Base-by-base conservation (phyloP, 106 monocot species). In the Apostasia ramifera region DNA sequence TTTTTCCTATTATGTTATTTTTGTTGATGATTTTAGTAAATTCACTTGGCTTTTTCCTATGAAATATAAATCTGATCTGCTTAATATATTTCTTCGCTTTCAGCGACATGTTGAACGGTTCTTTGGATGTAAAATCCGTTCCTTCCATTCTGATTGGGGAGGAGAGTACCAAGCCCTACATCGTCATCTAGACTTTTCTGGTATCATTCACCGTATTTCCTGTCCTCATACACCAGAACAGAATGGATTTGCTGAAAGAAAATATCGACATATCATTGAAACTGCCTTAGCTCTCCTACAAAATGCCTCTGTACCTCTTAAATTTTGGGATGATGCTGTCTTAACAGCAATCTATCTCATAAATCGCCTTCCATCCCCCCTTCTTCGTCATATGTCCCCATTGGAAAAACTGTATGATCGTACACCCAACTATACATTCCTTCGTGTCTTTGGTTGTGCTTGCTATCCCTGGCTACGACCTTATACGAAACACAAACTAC, bases 21-120 rank as follows among this genome's bases (percentile, higher is more conserved):
- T 73, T 62, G 37, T 72, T 0, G 72, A 72, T 61, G 72, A 53
- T n/a, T 72, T 10, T 53, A 62, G 15, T 11, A 51, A 52, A 11
- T 73, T 44, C 52, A 44, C 47, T 15, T 73, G 56, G 65, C 5
- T 66, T 1, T 65, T 9, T 65, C 55, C 50, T 12, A 3, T 57
- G 5, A 1, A 1, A 1, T 13, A 55, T 11, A 13, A 57, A 41
- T 66, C 46, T 39, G 38, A 66, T 9, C 57, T 74, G 1, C 47
- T 40, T 26, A 1, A 8, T 66, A 40, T 38, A 8, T 74, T 74
- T 47, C 1, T 38, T 46, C 6, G 1, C 4, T 66, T 74, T 58
- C 4, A 66, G 39, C 0, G 2, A 0, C 10, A 37, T 37, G 55
- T 74, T 49, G 74, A 74, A 47, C 44, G 39, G 3, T 4, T 53